These are phyloP conservation scores for Saturnispora diversa DNA, from an alignment of 805 yeast genomes.

Conservation along the genomic window DNA sequence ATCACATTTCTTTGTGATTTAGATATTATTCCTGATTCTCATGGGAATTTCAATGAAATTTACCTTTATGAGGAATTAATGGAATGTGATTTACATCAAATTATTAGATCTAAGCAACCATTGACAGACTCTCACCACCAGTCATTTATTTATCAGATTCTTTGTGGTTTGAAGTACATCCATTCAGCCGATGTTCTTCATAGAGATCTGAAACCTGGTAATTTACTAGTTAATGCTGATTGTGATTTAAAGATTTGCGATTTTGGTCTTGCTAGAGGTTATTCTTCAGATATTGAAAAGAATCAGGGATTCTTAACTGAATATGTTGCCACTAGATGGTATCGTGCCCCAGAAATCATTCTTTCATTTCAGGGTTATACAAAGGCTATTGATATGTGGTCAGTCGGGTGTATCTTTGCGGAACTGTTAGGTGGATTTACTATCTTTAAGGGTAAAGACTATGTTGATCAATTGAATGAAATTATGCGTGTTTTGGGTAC, in stretches of 20 bases:
- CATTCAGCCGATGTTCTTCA: constrained; percentile 95
- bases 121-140: constrained; percentile 94
- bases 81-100: constrained; percentile 99
- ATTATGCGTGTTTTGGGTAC: constrained; percentile 87
- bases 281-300: constrained; percentile 69
- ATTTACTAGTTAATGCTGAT: constrained; percentile 86
- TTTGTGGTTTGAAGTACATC: constrained; percentile 88
- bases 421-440: constrained; percentile 89
- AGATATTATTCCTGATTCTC: constrained; percentile 72
- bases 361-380: constrained; percentile 89
- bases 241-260: constrained; percentile 96
- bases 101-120: constrained; percentile 87
- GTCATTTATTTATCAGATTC: constrained; percentile 81
- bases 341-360: constrained; percentile 97
- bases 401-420: constrained; percentile 94
- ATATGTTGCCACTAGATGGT: constrained; percentile 98
- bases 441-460: constrained; percentile 89
- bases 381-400: constrained; percentile 96
- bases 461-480: constrained; percentile 88
- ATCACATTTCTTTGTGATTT: constrained; percentile 92
- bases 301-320: constrained; percentile 94
- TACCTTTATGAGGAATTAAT: constrained; percentile 92
- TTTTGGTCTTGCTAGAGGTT: constrained; percentile 92
- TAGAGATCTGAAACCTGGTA: constrained; percentile 92
- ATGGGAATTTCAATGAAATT: constrained; percentile 76